These are phyloP conservation scores for Rhizophlyctis rosea DNA, from an alignment of 192 early-diverging fungal genomes.

Conservation along the genomic window DNA sequence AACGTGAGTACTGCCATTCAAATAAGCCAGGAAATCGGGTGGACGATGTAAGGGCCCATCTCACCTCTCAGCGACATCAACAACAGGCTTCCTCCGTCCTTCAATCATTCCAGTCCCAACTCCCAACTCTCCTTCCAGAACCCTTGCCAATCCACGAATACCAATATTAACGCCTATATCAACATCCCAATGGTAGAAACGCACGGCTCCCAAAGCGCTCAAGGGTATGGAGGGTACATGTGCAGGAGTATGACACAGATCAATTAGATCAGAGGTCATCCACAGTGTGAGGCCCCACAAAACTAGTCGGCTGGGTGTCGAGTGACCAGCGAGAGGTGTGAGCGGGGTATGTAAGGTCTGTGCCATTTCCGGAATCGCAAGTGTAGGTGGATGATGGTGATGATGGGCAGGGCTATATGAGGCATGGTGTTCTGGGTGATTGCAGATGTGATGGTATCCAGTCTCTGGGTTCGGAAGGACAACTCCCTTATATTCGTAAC, in stretches of 20 bases:
- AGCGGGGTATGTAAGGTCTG: not conserved
- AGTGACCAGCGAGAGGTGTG: slow-evolving; percentile 7
- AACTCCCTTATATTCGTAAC: too few relatives aligned
- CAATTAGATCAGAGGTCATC: slow-evolving; percentile 31
- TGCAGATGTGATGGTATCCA: too few relatives aligned
- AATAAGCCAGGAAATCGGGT: not conserved
- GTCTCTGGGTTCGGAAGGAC: too few relatives aligned
- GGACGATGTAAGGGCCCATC: not conserved
- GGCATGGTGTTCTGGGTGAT: too few relatives aligned
- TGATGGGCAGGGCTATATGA: too few relatives aligned
- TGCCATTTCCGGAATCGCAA: too few relatives aligned
- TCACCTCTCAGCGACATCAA: slow-evolving; percentile 10
- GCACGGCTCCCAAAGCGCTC: slow-evolving; percentile 9
- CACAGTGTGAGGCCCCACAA: slow-evolving; percentile 38
- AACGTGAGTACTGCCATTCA: not conserved
- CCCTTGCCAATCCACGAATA: not conserved
- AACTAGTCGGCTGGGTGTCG: slow-evolving; percentile 15
- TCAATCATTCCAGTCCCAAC: not conserved
- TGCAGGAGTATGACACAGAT: slow-evolving; percentile 14
- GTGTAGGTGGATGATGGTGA: too few relatives aligned
- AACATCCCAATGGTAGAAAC: slow-evolving; percentile 22
- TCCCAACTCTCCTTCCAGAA: not conserved
- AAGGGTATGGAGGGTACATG: slow-evolving; percentile 5
- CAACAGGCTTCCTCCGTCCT: slow-evolving; percentile 12
- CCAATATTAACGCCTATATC: slow-evolving; percentile 8